phyloP scores from a whole-genome alignment of 768 basidiomycete genomes.

The Kwoniella shandongensis region DNA sequence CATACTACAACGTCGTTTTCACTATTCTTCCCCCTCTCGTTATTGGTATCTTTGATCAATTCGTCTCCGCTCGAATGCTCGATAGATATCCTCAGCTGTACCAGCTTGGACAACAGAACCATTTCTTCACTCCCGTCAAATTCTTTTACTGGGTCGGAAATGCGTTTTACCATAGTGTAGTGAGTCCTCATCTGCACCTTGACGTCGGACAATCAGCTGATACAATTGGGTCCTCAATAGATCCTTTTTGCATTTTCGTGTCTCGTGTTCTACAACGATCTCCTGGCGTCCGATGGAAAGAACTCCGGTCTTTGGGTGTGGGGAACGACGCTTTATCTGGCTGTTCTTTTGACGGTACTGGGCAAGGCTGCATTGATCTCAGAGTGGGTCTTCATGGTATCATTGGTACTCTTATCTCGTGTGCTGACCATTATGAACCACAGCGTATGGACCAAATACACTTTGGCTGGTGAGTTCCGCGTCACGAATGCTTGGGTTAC shows the following conservation, averaged over 20 bases:
- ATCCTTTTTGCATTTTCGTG: constrained; percentile 83
- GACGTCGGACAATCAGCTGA: no score
- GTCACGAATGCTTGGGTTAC: not conserved
- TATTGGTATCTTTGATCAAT: constrained; percentile 97
- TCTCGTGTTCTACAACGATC: constrained; percentile 87
- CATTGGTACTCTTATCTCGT: not conserved
- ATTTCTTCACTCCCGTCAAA: constrained; percentile 60
- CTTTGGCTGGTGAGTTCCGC: constrained; percentile 63
- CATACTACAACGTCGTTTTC: constrained; percentile 94
- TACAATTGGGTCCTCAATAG: constrained; percentile 55
- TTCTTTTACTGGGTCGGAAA: constrained; percentile 55
- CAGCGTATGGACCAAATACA: constrained; percentile 99
- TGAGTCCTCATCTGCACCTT: constrained; percentile 22
- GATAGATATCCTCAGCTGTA: constrained; percentile 98
- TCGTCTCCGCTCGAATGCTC: constrained; percentile 92
- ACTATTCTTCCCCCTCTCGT: constrained; percentile 94
- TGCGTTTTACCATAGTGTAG: constrained; percentile 54
- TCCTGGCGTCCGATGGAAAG: constrained; percentile 74
- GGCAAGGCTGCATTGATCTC: constrained; percentile 97
- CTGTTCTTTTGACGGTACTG: constrained; percentile 87
- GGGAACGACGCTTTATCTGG: constrained; percentile 94
- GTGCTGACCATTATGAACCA: not conserved
- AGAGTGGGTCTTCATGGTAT: constrained; percentile 65
- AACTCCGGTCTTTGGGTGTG: constrained; percentile 98
- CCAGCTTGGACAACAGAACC: constrained; percentile 87